A percentile compares a stretch with the other conserved stretches of the same genome.
Conservation (phyloP, 108 stramenopile species). For the Nitzschia sp. region DNA sequence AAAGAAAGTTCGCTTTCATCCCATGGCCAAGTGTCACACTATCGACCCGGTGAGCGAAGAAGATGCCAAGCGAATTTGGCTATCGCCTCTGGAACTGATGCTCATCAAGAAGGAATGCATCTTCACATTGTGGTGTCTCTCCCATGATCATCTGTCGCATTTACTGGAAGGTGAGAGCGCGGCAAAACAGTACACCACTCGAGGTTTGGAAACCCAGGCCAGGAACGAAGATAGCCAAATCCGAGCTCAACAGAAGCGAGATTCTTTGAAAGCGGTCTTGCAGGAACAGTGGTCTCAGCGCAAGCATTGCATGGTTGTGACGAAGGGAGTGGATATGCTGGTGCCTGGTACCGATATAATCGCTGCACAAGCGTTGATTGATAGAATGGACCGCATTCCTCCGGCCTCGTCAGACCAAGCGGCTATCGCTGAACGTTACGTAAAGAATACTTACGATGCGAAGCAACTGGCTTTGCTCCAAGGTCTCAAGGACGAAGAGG, state of each 20-base stretch:
- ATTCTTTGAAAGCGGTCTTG: background rate
- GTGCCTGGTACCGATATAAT: background rate
- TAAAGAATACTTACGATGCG: background rate
- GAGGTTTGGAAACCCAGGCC: constrained; percentile 5
- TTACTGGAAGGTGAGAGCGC: background rate
- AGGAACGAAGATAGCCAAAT: background rate
- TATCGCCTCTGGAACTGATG: constrained; percentile 1
- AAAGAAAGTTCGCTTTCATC: constrained; percentile 6
- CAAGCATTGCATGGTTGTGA: background rate
- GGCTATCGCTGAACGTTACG: background rate
- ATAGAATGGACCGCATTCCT: too few species aligned
- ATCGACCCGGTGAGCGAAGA: background rate
- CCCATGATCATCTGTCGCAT: background rate
- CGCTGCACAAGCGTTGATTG: background rate
- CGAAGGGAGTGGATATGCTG: background rate
- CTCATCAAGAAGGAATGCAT: constrained; percentile 2
- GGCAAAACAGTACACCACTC: background rate
- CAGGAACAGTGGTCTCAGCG: background rate
- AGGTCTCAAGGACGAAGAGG: background rate
- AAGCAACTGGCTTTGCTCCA: background rate
- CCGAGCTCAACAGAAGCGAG: background rate
- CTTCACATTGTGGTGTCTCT: constrained; percentile 1
- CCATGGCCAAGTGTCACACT: background rate
- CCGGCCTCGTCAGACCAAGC: background rate
- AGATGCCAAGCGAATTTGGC: background rate